A percentile compares a stretch with the other conserved stretches of the same genome.
Conservation (phyloP, 2,329 filamentous ascomycete genomes). For the Beauveria sp. region DNA sequence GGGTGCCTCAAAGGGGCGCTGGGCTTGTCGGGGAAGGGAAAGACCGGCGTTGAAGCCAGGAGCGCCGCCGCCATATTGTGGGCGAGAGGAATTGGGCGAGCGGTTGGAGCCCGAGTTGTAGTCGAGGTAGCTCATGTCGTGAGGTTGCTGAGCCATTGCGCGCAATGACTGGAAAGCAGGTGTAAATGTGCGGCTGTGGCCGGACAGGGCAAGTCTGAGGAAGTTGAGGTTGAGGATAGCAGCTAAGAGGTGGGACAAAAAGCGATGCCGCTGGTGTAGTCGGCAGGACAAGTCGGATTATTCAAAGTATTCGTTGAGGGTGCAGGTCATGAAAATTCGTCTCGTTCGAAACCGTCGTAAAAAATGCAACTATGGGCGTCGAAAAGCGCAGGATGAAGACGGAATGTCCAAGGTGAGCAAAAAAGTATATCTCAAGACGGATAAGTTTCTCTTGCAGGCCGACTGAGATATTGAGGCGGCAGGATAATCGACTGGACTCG, state of each 20-base stretch:
- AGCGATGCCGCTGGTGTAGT: background rate
- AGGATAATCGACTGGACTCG: background rate
- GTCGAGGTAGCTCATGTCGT: slow-evolving; percentile 65
- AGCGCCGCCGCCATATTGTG: slow-evolving; percentile 38
- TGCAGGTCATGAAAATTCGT: slow-evolving; percentile 8
- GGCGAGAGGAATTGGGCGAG: slow-evolving; percentile 59
- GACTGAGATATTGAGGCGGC: background rate
- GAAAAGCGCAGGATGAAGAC: background rate
- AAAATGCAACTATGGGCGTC: background rate
- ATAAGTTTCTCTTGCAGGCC: background rate
- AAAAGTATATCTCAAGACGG: background rate
- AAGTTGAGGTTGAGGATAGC: background rate
- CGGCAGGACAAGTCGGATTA: background rate
- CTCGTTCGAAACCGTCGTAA: slow-evolving; percentile 8
- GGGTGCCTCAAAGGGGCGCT: slow-evolving; percentile 70
- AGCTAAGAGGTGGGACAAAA: background rate
- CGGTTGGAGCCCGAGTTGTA: slow-evolving; percentile 55
- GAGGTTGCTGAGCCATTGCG: slow-evolving; percentile 39
- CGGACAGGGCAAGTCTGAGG: background rate
- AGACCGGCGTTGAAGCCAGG: slow-evolving; percentile 44
- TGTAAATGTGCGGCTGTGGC: background rate
- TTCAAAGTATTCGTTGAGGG: background rate
- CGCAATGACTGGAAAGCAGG: background rate
- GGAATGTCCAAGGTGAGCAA: background rate
- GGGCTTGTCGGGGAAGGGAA: slow-evolving; percentile 44